Evolutionary conservation across 2,329 filamentous ascomycete species (phyloP).

Genomic region (Blumeria graminis): DNA sequence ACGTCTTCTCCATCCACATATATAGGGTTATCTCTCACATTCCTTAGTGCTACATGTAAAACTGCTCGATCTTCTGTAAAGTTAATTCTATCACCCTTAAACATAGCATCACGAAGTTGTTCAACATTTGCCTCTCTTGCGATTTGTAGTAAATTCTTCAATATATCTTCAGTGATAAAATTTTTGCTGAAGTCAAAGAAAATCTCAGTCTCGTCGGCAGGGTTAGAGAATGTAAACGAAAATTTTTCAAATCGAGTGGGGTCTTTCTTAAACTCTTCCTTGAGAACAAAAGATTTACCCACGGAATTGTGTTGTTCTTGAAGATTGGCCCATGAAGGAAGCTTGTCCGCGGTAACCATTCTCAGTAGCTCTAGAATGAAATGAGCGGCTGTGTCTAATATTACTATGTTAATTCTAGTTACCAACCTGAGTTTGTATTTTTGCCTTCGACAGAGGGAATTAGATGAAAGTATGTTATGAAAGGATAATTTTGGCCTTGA

Average conservation of each 20-base stretch:
- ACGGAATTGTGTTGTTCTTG: constrained; percentile 71
- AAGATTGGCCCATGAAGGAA: constrained; percentile 72
- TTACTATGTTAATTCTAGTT: no score
- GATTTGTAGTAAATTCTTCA: constrained; percentile 66
- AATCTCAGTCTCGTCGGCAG: constrained; percentile 59
- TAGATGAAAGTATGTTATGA: no score
- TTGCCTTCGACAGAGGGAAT: no score
- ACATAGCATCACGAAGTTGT: constrained; percentile 92
- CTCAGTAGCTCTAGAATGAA: background rate
- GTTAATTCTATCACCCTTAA: constrained; percentile 95
- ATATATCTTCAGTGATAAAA: constrained; percentile 81
- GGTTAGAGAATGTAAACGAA: constrained; percentile 59
- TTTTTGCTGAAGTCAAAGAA: constrained; percentile 99
- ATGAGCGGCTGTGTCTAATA: no score
- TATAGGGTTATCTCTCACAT: constrained; percentile 56
- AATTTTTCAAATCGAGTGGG: constrained; percentile 76
- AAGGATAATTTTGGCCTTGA: no score
- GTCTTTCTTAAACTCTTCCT: constrained; percentile 79
- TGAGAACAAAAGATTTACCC: constrained; percentile 75
- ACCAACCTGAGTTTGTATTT: no score
- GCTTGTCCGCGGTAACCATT: constrained; percentile 66
- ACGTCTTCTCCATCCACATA: constrained; percentile 82
- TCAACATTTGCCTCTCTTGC: constrained; percentile 79
- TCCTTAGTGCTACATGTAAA: constrained; percentile 84
- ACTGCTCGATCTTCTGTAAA: constrained; percentile 94